Conservation (phyloP, 148 eudicot genomes). For the Rhododendron williamsianum region DNA sequence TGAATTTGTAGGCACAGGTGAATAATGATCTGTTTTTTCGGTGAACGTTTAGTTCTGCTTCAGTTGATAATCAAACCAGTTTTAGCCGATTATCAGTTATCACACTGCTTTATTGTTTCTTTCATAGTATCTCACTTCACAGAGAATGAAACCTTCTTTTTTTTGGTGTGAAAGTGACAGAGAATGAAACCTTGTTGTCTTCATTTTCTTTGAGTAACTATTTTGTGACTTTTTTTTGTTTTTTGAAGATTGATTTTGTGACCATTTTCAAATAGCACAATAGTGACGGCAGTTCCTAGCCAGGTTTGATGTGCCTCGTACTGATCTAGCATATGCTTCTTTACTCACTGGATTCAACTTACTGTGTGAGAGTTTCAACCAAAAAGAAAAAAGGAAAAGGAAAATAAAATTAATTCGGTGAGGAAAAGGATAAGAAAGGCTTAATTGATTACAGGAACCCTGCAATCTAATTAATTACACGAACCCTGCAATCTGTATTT, state of each 20-base stretch:
- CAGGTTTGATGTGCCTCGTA: not conserved
- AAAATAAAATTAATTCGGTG: not conserved
- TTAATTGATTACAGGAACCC: not conserved
- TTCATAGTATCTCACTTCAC: not conserved
- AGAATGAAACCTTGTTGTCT: not conserved
- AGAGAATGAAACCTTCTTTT: not conserved
- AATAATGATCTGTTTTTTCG: not conserved
- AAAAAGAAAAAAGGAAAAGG: not conserved
- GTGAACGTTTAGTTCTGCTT: not conserved
- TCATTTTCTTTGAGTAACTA: not conserved
- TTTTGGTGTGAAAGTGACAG: no score
- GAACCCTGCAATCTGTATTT: not conserved
- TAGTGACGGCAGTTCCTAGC: not conserved
- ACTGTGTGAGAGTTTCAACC: not conserved
- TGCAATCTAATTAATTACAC: not conserved
- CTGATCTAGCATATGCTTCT: not conserved
- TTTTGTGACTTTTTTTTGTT: no score
- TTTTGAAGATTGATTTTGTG: not conserved
- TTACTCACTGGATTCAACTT: not conserved
- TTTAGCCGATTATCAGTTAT: not conserved
- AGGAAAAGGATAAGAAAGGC: not conserved
- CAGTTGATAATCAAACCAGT: not conserved
- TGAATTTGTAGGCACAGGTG: constrained; percentile 96
- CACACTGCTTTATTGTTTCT: not conserved
- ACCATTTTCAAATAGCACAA: not conserved